Evolutionary conservation across 345 rosid species (phyloP).

Genomic region (Rhizophora apiculata): DNA sequence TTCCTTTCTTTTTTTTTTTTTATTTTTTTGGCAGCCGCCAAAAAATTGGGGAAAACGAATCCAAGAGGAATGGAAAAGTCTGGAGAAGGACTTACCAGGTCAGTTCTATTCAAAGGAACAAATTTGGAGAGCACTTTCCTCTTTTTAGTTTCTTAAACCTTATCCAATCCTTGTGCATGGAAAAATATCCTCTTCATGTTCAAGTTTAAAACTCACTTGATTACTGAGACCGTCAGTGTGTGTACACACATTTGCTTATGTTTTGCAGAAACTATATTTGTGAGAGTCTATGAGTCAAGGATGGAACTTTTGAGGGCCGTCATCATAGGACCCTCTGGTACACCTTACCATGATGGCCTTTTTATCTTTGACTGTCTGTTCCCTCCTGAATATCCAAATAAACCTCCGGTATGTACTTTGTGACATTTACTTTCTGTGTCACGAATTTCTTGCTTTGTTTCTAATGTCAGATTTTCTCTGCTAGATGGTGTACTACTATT

Average conservation of each 20-base stretch:
- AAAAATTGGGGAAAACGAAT: slow-evolving; percentile 50
- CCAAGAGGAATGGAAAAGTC: slow-evolving; percentile 51
- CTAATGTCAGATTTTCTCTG: slow-evolving; percentile 14
- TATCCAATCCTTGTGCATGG: background rate
- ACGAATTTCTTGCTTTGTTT: background rate
- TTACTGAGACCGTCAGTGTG: background rate
- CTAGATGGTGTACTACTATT: slow-evolving; percentile 57
- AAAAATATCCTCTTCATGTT: background rate
- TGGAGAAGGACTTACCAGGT: slow-evolving; percentile 55
- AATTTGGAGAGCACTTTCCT: background rate
- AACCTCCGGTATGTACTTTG: slow-evolving; percentile 44
- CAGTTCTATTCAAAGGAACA: slow-evolving; percentile 9
- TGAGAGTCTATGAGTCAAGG: slow-evolving; percentile 52
- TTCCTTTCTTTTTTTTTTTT: too few relatives aligned
- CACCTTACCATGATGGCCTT: slow-evolving; percentile 71
- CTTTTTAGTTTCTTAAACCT: background rate
- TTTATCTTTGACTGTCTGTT: slow-evolving; percentile 60
- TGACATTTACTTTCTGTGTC: background rate
- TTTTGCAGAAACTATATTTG: slow-evolving; percentile 44
- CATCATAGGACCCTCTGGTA: slow-evolving; percentile 52
- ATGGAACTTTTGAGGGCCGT: slow-evolving; percentile 59
- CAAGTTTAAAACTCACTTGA: background rate
- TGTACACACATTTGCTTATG: background rate
- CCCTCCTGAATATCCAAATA: slow-evolving; percentile 44
- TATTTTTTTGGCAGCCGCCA: slow-evolving; percentile 26